Base-by-base conservation (phyloP, 441 rosid genomes). In the Mallotus repandus region DNA sequence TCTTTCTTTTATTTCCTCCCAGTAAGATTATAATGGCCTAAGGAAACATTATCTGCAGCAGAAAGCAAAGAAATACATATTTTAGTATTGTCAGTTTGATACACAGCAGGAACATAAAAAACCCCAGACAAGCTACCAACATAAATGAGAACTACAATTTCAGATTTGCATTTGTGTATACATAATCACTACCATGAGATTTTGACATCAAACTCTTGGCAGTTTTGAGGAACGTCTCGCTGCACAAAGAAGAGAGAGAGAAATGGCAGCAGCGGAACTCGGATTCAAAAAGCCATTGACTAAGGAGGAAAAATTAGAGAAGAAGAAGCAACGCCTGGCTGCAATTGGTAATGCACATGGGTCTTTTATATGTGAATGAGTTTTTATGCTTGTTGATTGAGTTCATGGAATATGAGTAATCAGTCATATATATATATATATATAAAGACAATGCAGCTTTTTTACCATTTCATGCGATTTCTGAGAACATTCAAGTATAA, bases 181-280 rank as follows among this genome's bases (percentile, higher is more conserved):
- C 45, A 66, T 64, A 21, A 68, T 61, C 50, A n/a, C 68, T 68
- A 77, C 56, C 14, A 25, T 41, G 25, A 59, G 71, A 59, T 38
- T 53, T 73, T 32, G 22, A 52, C n/a, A 41, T 59, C 13, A 5
- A 22, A 45, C 56, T 9, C 68, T 76, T 81, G 68, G 70, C 86
- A 96, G 99, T 88, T 96, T 96, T 22, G 96, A 96, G 84, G 97
- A 93, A 84, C 92, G 99, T 66, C 97, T 96, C 41, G 90, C 90
- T 75, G 94, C 94, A 55, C 99, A 96, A 79, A 85, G 98, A 80
- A 87, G 71, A 73, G 98, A 96, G 83, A 89, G 90, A 85, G 99
- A 96, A 79, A 48, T 85, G 85, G 93, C 87, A 43, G 81, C 90
- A 43, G 65, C 82, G 69, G 86, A 91, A 79, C 97, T 96, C 76